These are phyloP conservation scores for Skeletonema menzelii DNA, from an alignment of 108 stramenopile genomes.

Conservation along the genomic window DNA sequence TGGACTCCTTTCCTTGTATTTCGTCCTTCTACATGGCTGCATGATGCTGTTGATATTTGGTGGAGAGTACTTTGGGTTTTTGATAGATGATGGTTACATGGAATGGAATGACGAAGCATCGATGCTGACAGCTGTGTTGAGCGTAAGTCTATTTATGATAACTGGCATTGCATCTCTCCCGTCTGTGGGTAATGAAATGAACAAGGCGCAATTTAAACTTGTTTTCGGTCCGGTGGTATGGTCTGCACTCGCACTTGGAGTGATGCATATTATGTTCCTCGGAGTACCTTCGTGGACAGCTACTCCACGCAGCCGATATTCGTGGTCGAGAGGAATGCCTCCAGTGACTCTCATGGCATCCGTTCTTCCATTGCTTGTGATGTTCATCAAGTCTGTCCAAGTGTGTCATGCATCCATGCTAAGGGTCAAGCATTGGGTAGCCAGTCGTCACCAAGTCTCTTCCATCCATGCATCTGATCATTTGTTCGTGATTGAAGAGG, in stretches of 20 bases:
- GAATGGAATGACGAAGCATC: constrained; percentile 26
- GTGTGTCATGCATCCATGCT: neutral
- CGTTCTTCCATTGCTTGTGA: constrained; percentile 14
- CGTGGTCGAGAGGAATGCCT: constrained; percentile 33
- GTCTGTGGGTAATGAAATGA: constrained; percentile 26
- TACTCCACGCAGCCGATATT: constrained; percentile 7
- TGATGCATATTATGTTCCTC: constrained; percentile 24
- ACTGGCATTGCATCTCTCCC: constrained; percentile 29
- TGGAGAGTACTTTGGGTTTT: constrained; percentile 23
- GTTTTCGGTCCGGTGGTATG: constrained; percentile 33
- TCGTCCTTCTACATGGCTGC: constrained; percentile 12
- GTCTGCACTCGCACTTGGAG: constrained; percentile 18
- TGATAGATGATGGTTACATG: constrained; percentile 3
- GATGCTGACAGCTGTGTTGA: constrained; percentile 16
- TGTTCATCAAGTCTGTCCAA: constrained; percentile 23
- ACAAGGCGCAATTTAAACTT: constrained; percentile 15
- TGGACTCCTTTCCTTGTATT: constrained; percentile 24
- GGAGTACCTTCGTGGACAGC: constrained; percentile 18
- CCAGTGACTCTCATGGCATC: constrained; percentile 31
- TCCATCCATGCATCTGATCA: constrained; percentile 6
- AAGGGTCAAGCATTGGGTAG: neutral
- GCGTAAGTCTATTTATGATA: constrained; percentile 9
- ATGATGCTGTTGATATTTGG: constrained; percentile 24
- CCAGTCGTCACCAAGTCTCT: constrained; percentile 3
- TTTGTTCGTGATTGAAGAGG: neutral